Percentiles rank a stretch among this genome's conserved stretches.
Evolutionary conservation across 495 filamentous ascomycete species (phyloP).

Genomic region (Daldinia grandis): DNA sequence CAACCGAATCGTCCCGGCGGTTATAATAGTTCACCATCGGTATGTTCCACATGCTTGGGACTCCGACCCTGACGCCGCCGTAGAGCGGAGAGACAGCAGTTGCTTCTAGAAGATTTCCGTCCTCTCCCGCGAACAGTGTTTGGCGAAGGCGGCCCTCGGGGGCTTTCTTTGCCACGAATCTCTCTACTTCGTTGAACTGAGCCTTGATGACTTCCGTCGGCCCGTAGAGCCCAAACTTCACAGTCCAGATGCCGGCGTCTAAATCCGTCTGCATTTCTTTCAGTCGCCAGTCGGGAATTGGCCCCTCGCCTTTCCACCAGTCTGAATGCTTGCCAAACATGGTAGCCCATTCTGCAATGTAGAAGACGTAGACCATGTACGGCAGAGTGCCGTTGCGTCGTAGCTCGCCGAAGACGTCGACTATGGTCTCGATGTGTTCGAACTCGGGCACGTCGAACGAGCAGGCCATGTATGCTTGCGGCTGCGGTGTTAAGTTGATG

Average conservation of each 20-base stretch:
- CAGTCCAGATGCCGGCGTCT: conserved; percentile 56
- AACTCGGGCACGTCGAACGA: conserved; percentile 57
- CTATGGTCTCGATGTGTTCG: conserved; percentile 55
- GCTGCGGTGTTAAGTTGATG: conserved; percentile 57
- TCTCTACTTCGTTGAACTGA: conserved; percentile 56
- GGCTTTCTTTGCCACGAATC: conserved; percentile 42
- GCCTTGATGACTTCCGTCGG: conserved; percentile 54
- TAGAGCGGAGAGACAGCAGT: conserved; percentile 45
- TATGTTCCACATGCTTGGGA: conserved; percentile 53
- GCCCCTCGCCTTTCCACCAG: conserved; percentile 55
- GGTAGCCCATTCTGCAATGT: conserved; percentile 58
- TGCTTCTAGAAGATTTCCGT: conserved; percentile 52
- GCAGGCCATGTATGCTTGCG: conserved; percentile 60
- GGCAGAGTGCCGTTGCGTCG: conserved; percentile 50
- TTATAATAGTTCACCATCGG: conserved; percentile 53
- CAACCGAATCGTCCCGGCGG: conserved; percentile 42
- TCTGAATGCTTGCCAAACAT: conserved; percentile 56
- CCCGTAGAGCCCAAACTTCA: conserved; percentile 58
- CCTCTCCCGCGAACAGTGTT: conserved; percentile 48
- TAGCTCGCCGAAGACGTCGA: conserved; percentile 52
- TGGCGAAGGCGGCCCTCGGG: conserved; percentile 51
- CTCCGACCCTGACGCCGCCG: conserved; percentile 52
- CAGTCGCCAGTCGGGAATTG: conserved; percentile 56
- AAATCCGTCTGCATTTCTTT: conserved; percentile 55
- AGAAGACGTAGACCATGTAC: conserved; percentile 55